Conservation (phyloP, 345 rosid genomes). For the Hibiscus syriacus region DNA sequence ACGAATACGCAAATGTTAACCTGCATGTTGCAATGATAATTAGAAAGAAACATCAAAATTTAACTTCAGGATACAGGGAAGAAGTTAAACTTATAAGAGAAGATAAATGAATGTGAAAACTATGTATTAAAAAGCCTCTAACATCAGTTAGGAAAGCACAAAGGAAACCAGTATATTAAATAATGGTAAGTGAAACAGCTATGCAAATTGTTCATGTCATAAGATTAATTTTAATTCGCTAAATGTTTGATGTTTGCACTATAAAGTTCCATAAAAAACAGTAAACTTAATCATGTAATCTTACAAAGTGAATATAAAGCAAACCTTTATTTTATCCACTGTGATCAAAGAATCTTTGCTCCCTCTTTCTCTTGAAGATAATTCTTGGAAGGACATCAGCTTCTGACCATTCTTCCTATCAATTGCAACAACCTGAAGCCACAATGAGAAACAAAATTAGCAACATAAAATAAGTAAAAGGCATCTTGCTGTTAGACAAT, state of each 20-base stretch:
- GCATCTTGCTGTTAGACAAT: constrained; percentile 13
- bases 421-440: constrained; percentile 70
- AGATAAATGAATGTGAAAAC: background rate
- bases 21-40: constrained; percentile 39
- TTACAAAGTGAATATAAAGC: background rate
- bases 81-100: background rate
- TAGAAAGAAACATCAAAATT: constrained; percentile 8
- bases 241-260: background rate
- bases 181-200: background rate
- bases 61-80: background rate
- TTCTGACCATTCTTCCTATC: constrained; percentile 66
- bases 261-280: background rate
- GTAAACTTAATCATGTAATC: background rate
- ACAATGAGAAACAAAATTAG: constrained; percentile 1
- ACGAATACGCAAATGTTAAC: constrained; percentile 70
- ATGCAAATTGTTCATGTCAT: background rate
- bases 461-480: constrained; percentile 2
- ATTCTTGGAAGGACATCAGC: constrained; percentile 91
- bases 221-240: background rate
- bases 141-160: background rate
- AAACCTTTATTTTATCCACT: constrained; percentile 60
- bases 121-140: background rate
- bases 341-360: constrained; percentile 53
- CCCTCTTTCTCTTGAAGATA: constrained; percentile 86
- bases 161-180: background rate